Conservation (phyloP, 345 rosid species). For the Linum trigynum region DNA sequence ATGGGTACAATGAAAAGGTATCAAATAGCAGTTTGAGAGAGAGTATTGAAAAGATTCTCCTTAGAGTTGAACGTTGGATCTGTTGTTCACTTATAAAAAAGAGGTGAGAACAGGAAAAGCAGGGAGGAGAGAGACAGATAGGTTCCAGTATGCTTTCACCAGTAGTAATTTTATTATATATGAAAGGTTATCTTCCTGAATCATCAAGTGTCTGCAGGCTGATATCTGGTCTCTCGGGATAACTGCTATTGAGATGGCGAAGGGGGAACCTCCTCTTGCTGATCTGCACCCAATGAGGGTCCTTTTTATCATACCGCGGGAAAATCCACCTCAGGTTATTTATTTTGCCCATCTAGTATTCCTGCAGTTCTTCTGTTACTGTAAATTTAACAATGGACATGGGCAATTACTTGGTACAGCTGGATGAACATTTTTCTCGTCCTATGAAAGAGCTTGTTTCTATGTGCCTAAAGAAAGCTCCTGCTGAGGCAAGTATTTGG, state of each 20-base stretch:
- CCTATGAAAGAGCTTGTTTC: slow-evolving; percentile 95
- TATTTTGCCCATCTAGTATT: slow-evolving; percentile 13
- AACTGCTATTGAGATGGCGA: slow-evolving; percentile 98
- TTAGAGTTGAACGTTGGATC: no score
- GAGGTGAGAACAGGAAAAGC: no score
- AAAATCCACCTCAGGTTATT: slow-evolving; percentile 97
- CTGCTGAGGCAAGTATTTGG: slow-evolving; percentile 67
- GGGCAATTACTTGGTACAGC: slow-evolving; percentile 42
- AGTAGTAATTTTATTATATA: not conserved
- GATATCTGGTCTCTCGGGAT: slow-evolving; percentile 99
- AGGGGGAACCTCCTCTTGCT: slow-evolving; percentile 99
- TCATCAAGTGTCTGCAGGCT: slow-evolving; percentile 50
- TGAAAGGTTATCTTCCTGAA: slow-evolving; percentile 5
- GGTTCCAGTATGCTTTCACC: no score
- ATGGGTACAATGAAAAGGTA: slow-evolving; percentile 98
- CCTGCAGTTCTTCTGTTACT: not conserved
- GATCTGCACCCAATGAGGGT: slow-evolving; percentile 99
- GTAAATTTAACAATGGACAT: slow-evolving; percentile 15
- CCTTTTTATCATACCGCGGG: slow-evolving; percentile 97
- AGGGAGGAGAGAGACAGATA: no score
- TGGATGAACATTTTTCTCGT: slow-evolving; percentile 99
- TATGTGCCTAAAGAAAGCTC: slow-evolving; percentile 78
- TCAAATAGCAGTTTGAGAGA: not conserved
- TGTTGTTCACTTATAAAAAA: no score
- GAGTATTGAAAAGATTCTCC: not conserved